These are phyloP conservation scores for Tetrapisispora phaffii DNA, from an alignment of 805 yeast species.

Conservation along the genomic window DNA sequence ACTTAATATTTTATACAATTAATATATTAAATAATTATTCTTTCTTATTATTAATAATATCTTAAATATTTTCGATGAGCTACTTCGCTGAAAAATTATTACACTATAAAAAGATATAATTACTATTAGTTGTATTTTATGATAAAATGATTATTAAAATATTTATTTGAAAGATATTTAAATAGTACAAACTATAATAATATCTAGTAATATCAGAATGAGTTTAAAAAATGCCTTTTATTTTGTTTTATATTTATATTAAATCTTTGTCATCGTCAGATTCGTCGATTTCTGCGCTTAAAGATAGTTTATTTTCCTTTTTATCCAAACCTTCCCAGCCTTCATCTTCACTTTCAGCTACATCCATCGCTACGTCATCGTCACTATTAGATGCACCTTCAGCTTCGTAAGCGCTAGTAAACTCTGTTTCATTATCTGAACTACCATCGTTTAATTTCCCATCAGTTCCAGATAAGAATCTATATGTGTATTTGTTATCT, in stretches of 20 bases:
- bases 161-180: too few relatives aligned
- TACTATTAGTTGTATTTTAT: too few relatives aligned
- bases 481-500: conserved; percentile 44
- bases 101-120: too few relatives aligned
- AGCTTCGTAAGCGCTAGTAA: conserved; percentile 19
- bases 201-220: background rate
- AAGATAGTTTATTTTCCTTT: conserved; percentile 18
- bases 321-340: conserved; percentile 29
- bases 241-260: conserved; percentile 6
- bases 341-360: conserved; percentile 34
- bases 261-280: conserved; percentile 24
- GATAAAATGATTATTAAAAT: too few relatives aligned
- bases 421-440: conserved; percentile 26
- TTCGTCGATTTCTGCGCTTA: conserved; percentile 14
- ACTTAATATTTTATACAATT: too few relatives aligned
- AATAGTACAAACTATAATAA: too few relatives aligned
- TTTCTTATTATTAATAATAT: too few relatives aligned
- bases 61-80: too few relatives aligned
- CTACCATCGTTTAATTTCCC: conserved; percentile 12
- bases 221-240: background rate
- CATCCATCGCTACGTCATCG: conserved; percentile 10
- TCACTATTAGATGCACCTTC: conserved; percentile 21
- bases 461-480: conserved; percentile 38
- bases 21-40: too few relatives aligned
- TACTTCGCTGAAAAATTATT: too few relatives aligned